Evolutionary conservation across 805 yeast genomes (phyloP), one percentile per base, ranked within the genome.

Genomic region (Pichia kluyveri): DNA sequence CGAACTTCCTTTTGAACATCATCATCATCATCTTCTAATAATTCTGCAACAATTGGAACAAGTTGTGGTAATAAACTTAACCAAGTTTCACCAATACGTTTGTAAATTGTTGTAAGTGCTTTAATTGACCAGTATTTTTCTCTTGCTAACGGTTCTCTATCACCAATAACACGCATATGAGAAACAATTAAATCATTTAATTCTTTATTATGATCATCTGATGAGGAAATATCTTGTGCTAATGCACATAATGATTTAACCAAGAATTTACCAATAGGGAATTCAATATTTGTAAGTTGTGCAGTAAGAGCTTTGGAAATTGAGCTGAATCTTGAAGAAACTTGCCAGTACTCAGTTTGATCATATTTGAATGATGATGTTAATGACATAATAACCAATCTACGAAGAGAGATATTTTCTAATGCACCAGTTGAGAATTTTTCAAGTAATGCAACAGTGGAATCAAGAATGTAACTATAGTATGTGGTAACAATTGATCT

Each of bases 61-160:
- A 93, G 75, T 61, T 90, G 96, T 26, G 99, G 99, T 57, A 93
- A 73, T 70, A 86, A 75, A 34, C 83, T 71, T 54, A 93, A 75
- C 99, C 98, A 93, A 63, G 82, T 87, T 59, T 93, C 98, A 47
- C 98, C 97, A 58, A 89, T 83, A 70, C 86, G 86, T 55, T 86
- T 85, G 74, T 89, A 93, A 32, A 93, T 79, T 27, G 80, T 72
- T 65, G 86, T 87, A 63, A 93, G 75, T 2, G 86, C 72, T 62
- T 83, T 80, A 46, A 87, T 77, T 27, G 97, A 80, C 91, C 96
- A 85, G 55, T 78, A 68, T 61, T 85, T 84, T 59, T 82, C 88
- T 45, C 70, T 69, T 8, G 81, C 61, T 41, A 66, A 61, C 53
- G 81, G 73, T 4, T 74, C 71, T 12, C n/a, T 36, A 8, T 48